These are phyloP conservation scores for Marchantia paleacea DNA, from an alignment of 225 moss, liverwort and hornwort species.

Conservation along the genomic window DNA sequence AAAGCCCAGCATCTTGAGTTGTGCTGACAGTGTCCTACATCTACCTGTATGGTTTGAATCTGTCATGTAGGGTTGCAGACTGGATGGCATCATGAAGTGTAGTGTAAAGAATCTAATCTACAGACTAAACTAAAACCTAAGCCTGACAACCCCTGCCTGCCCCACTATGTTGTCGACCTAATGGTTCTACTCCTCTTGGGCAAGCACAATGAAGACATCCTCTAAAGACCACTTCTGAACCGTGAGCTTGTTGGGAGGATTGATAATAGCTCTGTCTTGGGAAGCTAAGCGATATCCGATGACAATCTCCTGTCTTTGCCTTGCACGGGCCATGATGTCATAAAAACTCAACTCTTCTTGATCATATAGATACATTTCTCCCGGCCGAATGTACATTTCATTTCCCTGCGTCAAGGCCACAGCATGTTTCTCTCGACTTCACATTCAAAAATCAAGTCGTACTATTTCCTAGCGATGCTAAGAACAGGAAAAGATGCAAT, in stretches of 20 bases:
- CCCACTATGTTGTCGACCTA: slow-evolving; percentile 34
- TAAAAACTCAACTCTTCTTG: slow-evolving; percentile 72
- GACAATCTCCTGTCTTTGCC: slow-evolving; percentile 57
- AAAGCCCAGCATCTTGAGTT: neutral
- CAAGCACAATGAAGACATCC: slow-evolving; percentile 76
- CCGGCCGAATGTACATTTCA: slow-evolving; percentile 72
- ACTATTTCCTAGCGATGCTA: no score
- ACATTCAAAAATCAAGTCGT: no score
- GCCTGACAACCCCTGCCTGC: slow-evolving; percentile 1
- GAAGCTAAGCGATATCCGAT: slow-evolving; percentile 58
- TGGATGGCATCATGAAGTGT: neutral
- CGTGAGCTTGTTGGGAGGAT: slow-evolving; percentile 51
- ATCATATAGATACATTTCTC: slow-evolving; percentile 59
- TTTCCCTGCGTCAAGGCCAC: slow-evolving; percentile 39
- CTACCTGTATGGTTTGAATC: neutral
- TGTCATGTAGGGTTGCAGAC: neutral
- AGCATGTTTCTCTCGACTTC: neutral
- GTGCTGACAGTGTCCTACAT: neutral
- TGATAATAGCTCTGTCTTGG: slow-evolving; percentile 54
- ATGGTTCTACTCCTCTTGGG: slow-evolving; percentile 41
- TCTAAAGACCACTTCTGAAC: slow-evolving; percentile 56
- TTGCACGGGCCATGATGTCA: slow-evolving; percentile 61
- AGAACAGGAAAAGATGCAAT: no score
- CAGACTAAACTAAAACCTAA: neutral
- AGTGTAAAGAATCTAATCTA: neutral